phyloP scores from a whole-genome alignment of 345 rosid species.

The Psidium friedrichsthalianum region DNA sequence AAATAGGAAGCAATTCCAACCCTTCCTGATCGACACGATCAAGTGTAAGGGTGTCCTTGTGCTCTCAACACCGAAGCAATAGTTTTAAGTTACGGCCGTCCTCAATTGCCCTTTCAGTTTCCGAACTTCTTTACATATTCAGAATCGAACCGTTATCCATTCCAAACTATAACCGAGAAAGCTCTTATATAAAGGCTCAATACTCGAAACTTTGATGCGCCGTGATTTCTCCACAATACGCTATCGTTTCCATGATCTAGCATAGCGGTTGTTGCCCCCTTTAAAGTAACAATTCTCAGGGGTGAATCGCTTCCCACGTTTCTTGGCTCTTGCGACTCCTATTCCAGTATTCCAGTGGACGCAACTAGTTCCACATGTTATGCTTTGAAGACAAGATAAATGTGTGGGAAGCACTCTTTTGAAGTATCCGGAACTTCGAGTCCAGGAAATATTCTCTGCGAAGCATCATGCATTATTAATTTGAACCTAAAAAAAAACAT shows the following conservation, averaged over 20 bases:
- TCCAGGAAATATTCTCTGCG: not conserved
- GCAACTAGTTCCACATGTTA: not conserved
- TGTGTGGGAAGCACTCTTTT: not conserved
- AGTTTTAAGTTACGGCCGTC: no score
- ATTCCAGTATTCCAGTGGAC: not conserved
- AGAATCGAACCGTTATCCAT: not conserved
- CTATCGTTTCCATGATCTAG: not conserved
- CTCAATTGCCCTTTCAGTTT: not conserved
- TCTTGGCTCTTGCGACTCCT: not conserved
- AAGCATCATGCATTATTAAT: not conserved
- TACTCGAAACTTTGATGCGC: not conserved
- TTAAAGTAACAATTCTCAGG: no score
- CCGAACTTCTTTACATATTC: not conserved
- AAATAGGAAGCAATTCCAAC: not conserved
- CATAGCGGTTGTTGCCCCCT: not conserved
- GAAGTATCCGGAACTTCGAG: not conserved
- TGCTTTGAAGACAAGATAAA: not conserved
- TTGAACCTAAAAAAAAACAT: not conserved
- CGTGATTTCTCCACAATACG: not conserved
- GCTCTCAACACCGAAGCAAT: not conserved
- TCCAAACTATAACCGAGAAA: not conserved
- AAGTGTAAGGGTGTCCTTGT: not conserved
- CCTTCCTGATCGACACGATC: not conserved
- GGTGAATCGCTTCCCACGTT: not conserved
- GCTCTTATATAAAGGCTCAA: not conserved